Evolutionary conservation across 2,329 filamentous ascomycete species (phyloP).

Genomic region (Ampelomyces quisqualis): DNA sequence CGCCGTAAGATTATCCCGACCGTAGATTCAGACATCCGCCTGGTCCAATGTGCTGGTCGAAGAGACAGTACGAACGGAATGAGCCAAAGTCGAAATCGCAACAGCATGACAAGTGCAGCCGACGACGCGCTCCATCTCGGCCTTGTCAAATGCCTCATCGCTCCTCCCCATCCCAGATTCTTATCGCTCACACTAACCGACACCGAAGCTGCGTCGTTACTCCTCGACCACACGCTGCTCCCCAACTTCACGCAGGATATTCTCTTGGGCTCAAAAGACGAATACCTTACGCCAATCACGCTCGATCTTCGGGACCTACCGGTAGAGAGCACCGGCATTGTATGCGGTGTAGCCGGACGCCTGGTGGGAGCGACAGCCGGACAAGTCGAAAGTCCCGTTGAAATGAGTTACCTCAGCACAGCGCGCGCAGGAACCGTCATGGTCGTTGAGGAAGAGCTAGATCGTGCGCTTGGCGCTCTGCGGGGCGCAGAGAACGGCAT

Average conservation of each 20-base stretch:
- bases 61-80: constrained; percentile 40
- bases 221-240: constrained; percentile 69
- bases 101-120: constrained; percentile 36
- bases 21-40: constrained; percentile 66
- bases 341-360: constrained; percentile 86
- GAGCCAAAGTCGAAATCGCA: constrained; percentile 27
- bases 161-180: constrained; percentile 61
- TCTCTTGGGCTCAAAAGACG: constrained; percentile 72
- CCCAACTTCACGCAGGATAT: constrained; percentile 60
- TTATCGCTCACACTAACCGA: constrained; percentile 72
- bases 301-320: constrained; percentile 80
- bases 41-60: constrained; percentile 79
- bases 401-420: constrained; percentile 89
- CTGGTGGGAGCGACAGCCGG: constrained; percentile 68
- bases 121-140: constrained; percentile 51
- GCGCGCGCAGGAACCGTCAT: constrained; percentile 88
- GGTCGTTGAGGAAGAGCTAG: constrained; percentile 71
- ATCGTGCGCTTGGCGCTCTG: constrained; percentile 72
- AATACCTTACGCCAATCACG: constrained; percentile 79
- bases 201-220: constrained; percentile 70
- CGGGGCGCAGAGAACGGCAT: constrained; percentile 42
- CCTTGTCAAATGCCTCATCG: constrained; percentile 52
- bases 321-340: constrained; percentile 87
- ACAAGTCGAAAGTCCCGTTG: constrained; percentile 52
- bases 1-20: constrained; percentile 72